These are phyloP conservation scores for Cladorrhinum sp. DNA, from an alignment of 2,329 filamentous ascomycete species.

Conservation along the genomic window DNA sequence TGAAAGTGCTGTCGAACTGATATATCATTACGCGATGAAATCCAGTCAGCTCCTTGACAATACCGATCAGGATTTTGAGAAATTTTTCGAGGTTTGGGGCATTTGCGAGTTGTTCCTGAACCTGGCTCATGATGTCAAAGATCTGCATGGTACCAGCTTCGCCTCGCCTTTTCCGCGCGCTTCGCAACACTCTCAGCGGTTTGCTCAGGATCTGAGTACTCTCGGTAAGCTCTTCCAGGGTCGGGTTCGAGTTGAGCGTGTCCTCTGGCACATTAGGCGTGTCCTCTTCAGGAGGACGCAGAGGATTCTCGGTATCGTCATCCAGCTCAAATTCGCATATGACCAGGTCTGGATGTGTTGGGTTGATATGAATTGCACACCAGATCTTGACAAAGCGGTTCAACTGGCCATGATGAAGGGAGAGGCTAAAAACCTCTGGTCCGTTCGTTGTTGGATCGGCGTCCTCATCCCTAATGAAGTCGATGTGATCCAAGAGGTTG, in stretches of 20 bases:
- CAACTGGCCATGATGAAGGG: slow-evolving; percentile 58
- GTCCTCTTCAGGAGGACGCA: slow-evolving; percentile 59
- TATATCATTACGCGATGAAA: slow-evolving; percentile 94
- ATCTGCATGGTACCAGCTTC: slow-evolving; percentile 85
- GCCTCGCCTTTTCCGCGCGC: slow-evolving; percentile 70
- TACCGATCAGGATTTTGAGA: slow-evolving; percentile 76
- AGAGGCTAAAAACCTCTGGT: slow-evolving; percentile 81
- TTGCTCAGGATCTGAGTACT: slow-evolving; percentile 74
- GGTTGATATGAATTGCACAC: slow-evolving; percentile 80
- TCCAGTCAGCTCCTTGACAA: slow-evolving; percentile 84
- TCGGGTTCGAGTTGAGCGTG: slow-evolving; percentile 70
- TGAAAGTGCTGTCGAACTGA: slow-evolving; percentile 80
- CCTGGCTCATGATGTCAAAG: slow-evolving; percentile 87
- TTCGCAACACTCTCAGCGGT: slow-evolving; percentile 72
- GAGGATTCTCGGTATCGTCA: slow-evolving; percentile 66
- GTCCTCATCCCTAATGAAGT: slow-evolving; percentile 82
- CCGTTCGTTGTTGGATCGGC: slow-evolving; percentile 72
- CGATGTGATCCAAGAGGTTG: slow-evolving; percentile 79
- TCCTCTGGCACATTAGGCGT: slow-evolving; percentile 67
- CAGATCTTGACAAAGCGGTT: slow-evolving; percentile 67
- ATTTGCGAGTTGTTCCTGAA: slow-evolving; percentile 79
- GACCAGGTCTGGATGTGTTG: slow-evolving; percentile 64
- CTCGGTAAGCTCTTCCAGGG: slow-evolving; percentile 68
- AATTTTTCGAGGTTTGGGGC: slow-evolving; percentile 70
- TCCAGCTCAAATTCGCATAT: slow-evolving; percentile 89